These are phyloP conservation scores for Lepidopterella palustris DNA, from an alignment of 495 filamentous ascomycete species.

Conservation along the genomic window DNA sequence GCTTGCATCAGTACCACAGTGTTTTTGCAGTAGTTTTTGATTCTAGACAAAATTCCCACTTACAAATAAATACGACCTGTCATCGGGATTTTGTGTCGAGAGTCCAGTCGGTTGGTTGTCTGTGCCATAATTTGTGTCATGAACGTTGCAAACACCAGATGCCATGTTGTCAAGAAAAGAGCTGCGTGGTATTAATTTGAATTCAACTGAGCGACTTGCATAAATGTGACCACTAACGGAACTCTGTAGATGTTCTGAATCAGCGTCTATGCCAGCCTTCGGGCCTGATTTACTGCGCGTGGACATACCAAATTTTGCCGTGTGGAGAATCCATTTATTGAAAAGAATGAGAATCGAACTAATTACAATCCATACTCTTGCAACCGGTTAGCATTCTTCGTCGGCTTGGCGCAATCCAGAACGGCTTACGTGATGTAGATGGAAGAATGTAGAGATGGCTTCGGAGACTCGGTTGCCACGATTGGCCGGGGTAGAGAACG, in stretches of 20 bases:
- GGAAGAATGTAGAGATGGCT: slow-evolving; percentile 73
- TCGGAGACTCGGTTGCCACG: too few relatives aligned
- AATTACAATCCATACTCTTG: slow-evolving; percentile 86
- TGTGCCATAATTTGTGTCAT: slow-evolving; percentile 88
- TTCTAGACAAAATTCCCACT: too few relatives aligned
- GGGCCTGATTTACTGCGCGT: too few relatives aligned
- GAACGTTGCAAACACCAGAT: slow-evolving; percentile 78
- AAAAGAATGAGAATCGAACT: slow-evolving; percentile 94
- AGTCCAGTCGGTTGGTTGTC: slow-evolving; percentile 77
- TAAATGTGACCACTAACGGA: neutral
- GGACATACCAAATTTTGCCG: slow-evolving; percentile 73
- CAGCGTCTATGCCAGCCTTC: too few relatives aligned
- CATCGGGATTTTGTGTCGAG: slow-evolving; percentile 87
- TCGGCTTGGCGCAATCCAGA: too few relatives aligned
- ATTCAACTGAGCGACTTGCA: neutral
- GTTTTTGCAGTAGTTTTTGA: too few relatives aligned
- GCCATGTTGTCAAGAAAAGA: slow-evolving; percentile 87
- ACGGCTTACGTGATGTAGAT: slow-evolving; percentile 78
- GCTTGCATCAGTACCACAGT: too few relatives aligned
- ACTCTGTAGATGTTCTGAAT: too few relatives aligned
- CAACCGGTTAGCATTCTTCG: too few relatives aligned
- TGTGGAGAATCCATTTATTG: slow-evolving; percentile 96
- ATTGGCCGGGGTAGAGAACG: too few relatives aligned
- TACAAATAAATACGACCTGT: slow-evolving; percentile 81
- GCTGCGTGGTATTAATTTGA: slow-evolving; percentile 23